phyloP scores from a whole-genome alignment of 2,329 filamentous ascomycete genomes.

The Ophiostoma australiae region DNA sequence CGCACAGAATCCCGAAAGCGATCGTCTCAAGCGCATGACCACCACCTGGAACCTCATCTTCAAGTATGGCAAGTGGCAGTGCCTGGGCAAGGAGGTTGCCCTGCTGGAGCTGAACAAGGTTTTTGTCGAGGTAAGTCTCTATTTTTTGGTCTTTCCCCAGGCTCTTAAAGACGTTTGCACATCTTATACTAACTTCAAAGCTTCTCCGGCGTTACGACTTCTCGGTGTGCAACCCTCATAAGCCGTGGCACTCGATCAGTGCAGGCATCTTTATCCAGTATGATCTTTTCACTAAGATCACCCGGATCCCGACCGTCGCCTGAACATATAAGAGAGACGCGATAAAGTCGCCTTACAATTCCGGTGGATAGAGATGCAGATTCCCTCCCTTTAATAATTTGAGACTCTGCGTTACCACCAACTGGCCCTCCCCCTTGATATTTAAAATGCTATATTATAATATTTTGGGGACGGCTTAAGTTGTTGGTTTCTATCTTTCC shows the following conservation, averaged over 20 bases:
- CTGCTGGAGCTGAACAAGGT: conserved; percentile 41
- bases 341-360: background rate
- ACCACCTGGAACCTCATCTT: conserved; percentile 37
- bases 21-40: conserved; percentile 29
- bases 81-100: conserved; percentile 42
- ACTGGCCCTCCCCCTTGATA: background rate
- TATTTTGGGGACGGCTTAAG: background rate
- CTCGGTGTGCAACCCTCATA: conserved; percentile 29
- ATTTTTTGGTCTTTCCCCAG: no score
- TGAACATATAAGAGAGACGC: background rate
- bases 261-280: conserved; percentile 34
- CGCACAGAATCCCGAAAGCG: conserved; percentile 16
- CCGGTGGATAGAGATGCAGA: background rate
- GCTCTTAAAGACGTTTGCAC: background rate
- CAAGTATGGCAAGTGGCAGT: conserved; percentile 38
- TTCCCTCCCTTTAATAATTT: background rate
- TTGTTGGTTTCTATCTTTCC: background rate
- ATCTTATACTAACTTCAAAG: conserved; percentile 17
- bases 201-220: conserved; percentile 31
- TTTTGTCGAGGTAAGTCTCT: conserved; percentile 23
- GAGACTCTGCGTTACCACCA: background rate
- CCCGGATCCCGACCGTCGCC: conserved; percentile 20
- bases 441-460: background rate
- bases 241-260: conserved; percentile 30
- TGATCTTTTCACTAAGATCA: conserved; percentile 31